A percentile compares a stretch with the other conserved stretches of the same genome.
These are phyloP conservation scores for Candida mesenterica DNA, from an alignment of 1,139 yeast genomes.

Conservation along the genomic window DNA sequence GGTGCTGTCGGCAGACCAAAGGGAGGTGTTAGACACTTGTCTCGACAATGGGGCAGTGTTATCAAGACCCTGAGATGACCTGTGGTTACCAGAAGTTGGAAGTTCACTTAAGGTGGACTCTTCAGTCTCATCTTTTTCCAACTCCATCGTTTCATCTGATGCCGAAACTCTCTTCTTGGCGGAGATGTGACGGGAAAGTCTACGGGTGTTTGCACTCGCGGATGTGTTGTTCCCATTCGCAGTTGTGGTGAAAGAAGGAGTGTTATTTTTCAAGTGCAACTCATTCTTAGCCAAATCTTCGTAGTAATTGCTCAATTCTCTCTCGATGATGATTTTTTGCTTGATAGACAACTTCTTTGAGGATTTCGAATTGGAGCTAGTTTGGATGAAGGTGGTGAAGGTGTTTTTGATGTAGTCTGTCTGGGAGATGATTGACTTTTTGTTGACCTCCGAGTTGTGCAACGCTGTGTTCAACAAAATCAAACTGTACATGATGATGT, in stretches of 20 bases:
- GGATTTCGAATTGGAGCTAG: slow-evolving; percentile 30
- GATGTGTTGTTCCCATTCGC: not conserved
- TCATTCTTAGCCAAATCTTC: slow-evolving; percentile 40
- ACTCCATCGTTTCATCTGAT: slow-evolving; percentile 10
- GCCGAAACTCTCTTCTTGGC: slow-evolving; percentile 11
- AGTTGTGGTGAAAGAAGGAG: slow-evolving; percentile 2
- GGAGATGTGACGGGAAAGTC: slow-evolving; percentile 15
- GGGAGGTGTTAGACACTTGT: slow-evolving; percentile 34
- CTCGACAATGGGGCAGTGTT: slow-evolving; percentile 20
- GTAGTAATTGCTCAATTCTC: slow-evolving; percentile 41
- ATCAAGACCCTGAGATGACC: slow-evolving; percentile 1
- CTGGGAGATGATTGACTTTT: slow-evolving; percentile 42
- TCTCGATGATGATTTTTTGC: slow-evolving; percentile 43
- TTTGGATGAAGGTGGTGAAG: slow-evolving; percentile 38
- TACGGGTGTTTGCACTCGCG: slow-evolving; percentile 8
- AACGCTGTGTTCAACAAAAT: slow-evolving; percentile 71
- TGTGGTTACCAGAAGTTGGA: slow-evolving; percentile 3
- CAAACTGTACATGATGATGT: slow-evolving; percentile 71
- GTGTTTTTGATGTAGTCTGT: slow-evolving; percentile 59
- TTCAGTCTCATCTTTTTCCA: slow-evolving; percentile 8
- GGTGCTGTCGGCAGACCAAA: slow-evolving; percentile 40
- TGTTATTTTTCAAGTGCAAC: slow-evolving; percentile 36
- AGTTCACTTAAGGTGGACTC: slow-evolving; percentile 8
- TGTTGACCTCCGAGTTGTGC: slow-evolving; percentile 49
- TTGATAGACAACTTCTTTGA: slow-evolving; percentile 34